Conservation (phyloP, 208 protist genomes). For the Plasmodiophora brassicae region DNA sequence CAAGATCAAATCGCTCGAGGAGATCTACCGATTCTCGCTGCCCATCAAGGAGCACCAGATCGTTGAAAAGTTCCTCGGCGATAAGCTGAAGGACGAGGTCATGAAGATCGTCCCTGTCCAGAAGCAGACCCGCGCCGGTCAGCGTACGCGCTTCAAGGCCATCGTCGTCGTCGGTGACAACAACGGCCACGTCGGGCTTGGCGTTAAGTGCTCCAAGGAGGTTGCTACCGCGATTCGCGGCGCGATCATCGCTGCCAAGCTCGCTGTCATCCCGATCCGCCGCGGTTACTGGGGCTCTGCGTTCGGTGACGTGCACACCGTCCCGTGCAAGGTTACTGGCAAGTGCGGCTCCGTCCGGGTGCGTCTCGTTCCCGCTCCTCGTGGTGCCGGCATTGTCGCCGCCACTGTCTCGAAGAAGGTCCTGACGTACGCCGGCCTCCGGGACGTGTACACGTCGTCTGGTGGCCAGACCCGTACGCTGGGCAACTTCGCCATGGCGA, state of each 20-base stretch:
- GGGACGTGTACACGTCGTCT: conserved; percentile 96
- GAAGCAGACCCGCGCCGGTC: conserved; percentile 98
- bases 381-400: conserved; percentile 98
- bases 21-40: conserved; percentile 98
- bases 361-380: conserved; percentile 95
- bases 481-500: conserved; percentile 99
- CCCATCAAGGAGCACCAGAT: conserved; percentile 99
- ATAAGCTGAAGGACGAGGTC: conserved; percentile 83
- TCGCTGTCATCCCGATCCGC: conserved; percentile 94
- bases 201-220: conserved; percentile 97
- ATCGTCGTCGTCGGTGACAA: conserved; percentile 97
- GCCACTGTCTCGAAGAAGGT: conserved; percentile 94
- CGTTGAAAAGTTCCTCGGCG: conserved; percentile 90
- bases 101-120: conserved; percentile 99
- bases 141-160: conserved; percentile 99
- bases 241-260: conserved; percentile 94
- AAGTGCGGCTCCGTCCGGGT: conserved; percentile 97
- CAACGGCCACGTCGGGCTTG: conserved; percentile 95
- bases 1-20: conserved; percentile 91
- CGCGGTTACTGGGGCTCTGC: conserved; percentile 99
- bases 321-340: conserved; percentile 95
- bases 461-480: conserved; percentile 92
- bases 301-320: conserved; percentile 97
- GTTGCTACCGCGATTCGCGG: conserved; percentile 96
- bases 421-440: conserved; percentile 91